Evolutionary conservation across 495 filamentous ascomycete species (phyloP), one percentile per base, ranked within the genome.

Genomic region (Lasiosphaeria ovina): DNA sequence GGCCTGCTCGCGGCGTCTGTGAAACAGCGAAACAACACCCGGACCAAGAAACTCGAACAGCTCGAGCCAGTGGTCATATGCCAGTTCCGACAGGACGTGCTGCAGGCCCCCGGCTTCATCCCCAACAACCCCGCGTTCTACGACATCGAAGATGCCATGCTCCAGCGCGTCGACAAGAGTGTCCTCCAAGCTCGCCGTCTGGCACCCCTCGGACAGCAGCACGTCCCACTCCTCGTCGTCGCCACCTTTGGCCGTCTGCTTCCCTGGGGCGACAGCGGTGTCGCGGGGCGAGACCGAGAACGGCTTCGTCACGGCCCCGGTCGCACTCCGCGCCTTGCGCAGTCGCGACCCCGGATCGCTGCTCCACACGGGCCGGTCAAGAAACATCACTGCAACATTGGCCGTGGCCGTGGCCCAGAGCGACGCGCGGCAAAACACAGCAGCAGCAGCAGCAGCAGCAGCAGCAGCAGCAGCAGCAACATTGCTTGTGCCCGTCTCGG

Each of bases 21-120:
- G 44, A 5, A 47, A n/a, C 11, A n/a, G 16, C 44, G 12, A 47
- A 5, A n/a, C 12, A 14, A 24, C 2, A 24, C 24, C 24, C 24
- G 2, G 44, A 5, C 66, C 58, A 12, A 74, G 48, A 2, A 59
- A 14, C 11, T 75, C 76, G 47, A 77, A 74, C 33, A 78, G 66
- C 2, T 71, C 66, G 35, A 61, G 54, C 76, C 75, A 78, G 54
- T 67, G 63, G 51, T 72, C 59, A 24, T 71, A 53, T 11, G 60
- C 63, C 4, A 70, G 45, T 45, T 75, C 66, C 6, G 68, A 61
- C 2, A 76, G 35, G n/a, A 69, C 40, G 11, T 52, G 16, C 2
- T 35, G 31, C 17, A 70, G 49, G 12, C 4, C 17, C 24, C 38
- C 24, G 4, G 12, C 11, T 4, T 35, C 10, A n/a, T n/a, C 16